phyloP scores from a whole-genome alignment of 768 basidiomycete genomes.

The Phaeolepiota aurea region DNA sequence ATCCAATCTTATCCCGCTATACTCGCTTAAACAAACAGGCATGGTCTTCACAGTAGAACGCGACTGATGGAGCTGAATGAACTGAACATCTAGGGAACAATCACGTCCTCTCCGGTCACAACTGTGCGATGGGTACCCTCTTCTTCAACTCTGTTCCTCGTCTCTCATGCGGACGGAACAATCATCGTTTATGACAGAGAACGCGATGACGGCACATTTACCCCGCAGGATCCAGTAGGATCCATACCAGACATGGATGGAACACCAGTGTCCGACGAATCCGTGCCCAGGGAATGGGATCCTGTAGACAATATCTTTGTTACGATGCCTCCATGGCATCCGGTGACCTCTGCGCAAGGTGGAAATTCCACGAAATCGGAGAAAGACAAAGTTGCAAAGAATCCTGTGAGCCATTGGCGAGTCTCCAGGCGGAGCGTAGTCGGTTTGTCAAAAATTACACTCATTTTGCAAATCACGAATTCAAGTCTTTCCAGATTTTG shows the following conservation, averaged over 20 bases:
- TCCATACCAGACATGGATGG: conserved; percentile 17
- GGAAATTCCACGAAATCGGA: conserved; percentile 35
- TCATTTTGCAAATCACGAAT: background rate
- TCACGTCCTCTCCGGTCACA: conserved; percentile 77
- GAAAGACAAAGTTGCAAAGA: conserved; percentile 68
- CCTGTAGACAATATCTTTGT: conserved; percentile 70
- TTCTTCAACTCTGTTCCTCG: conserved; percentile 74
- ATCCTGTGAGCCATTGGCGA: conserved; percentile 89
- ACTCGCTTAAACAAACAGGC: conserved; percentile 86
- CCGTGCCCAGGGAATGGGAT: conserved; percentile 57
- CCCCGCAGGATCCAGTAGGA: conserved; percentile 45
- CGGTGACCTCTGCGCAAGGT: conserved; percentile 33
- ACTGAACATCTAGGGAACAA: conserved; percentile 50
- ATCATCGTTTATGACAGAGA: conserved; percentile 89
- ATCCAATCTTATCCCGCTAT: conserved; percentile 74
- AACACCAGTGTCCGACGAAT: conserved; percentile 17
- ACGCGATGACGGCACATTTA: conserved; percentile 77
- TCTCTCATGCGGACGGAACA: conserved; percentile 83
- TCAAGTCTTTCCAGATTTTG: conserved; percentile 52
- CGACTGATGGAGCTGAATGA: conserved; percentile 4
- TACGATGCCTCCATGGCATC: conserved; percentile 84
- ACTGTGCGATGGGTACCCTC: conserved; percentile 85
- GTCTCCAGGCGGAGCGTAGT: conserved; percentile 65
- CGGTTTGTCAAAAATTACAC: conserved; percentile 33
- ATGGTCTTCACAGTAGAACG: conserved; percentile 10